Conservation (phyloP, 1,139 yeast genomes). For the Sugiyamaella japonica region DNA sequence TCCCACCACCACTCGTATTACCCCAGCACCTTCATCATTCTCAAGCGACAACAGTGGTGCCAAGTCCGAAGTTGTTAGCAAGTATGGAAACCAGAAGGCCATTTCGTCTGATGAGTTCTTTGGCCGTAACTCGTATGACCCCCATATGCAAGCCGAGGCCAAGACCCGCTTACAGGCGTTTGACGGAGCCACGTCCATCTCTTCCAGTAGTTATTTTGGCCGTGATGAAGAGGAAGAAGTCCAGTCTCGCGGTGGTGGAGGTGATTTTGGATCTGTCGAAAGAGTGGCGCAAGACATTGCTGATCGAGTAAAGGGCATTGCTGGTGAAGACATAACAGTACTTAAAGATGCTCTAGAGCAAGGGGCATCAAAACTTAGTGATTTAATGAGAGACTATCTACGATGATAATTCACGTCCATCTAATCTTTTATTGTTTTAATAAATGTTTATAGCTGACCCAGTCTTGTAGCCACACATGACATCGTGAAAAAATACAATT, state of each 20-base stretch:
- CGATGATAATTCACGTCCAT: slow-evolving; percentile 40
- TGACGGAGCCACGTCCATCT: slow-evolving; percentile 84
- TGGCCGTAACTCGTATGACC: slow-evolving; percentile 85
- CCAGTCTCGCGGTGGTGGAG: slow-evolving; percentile 33
- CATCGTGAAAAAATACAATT: neutral
- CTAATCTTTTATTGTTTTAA: slow-evolving; percentile 9
- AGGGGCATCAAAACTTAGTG: slow-evolving; percentile 87
- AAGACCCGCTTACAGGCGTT: slow-evolving; percentile 72
- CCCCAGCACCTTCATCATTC: slow-evolving; percentile 45
- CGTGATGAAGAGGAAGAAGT: slow-evolving; percentile 61
- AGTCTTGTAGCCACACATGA: neutral
- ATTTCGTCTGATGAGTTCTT: slow-evolving; percentile 94
- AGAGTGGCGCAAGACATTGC: slow-evolving; percentile 68
- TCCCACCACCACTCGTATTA: slow-evolving; percentile 31
- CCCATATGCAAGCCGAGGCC: slow-evolving; percentile 77
- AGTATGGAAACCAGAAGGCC: slow-evolving; percentile 87
- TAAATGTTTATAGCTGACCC: neutral
- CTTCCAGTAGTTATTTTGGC: slow-evolving; percentile 90
- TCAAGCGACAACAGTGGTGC: slow-evolving; percentile 30
- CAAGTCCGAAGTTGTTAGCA: slow-evolving; percentile 46
- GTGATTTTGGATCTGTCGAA: slow-evolving; percentile 49
- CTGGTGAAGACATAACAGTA: slow-evolving; percentile 85
- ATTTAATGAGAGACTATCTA: slow-evolving; percentile 79
- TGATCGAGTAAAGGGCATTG: slow-evolving; percentile 64
- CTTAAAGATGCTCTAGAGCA: slow-evolving; percentile 91